phyloP scores from a whole-genome alignment of 345 rosid genomes.

The Diplotaxis tenuifolia region DNA sequence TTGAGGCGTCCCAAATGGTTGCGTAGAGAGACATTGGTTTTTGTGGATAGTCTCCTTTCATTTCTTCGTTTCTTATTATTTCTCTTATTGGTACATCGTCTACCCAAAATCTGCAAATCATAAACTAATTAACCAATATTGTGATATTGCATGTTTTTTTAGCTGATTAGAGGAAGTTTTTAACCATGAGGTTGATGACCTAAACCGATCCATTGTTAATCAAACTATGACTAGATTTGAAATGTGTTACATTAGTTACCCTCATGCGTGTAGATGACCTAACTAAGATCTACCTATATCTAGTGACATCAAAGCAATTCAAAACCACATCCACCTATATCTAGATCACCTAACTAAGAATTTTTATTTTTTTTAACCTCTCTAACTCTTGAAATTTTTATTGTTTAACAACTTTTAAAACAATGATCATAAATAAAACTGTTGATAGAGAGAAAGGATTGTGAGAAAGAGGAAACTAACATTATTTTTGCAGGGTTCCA shows the following conservation, averaged over 20 bases:
- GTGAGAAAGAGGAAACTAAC: constrained; percentile 48
- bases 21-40: constrained; percentile 91
- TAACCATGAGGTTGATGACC: neutral
- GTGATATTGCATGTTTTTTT: neutral
- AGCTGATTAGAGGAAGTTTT: neutral
- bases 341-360: neutral
- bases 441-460: neutral
- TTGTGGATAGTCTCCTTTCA: constrained; percentile 79
- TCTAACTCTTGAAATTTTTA: neutral
- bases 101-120: constrained; percentile 64
- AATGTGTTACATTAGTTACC: neutral
- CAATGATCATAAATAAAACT: neutral
- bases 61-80: constrained; percentile 52
- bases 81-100: constrained; percentile 88
- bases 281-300: too few relatives aligned
- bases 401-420: neutral
- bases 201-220: neutral
- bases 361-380: neutral
- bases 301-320: neutral
- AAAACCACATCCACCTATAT: neutral
- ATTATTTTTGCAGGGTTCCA: constrained; percentile 69
- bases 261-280: constrained; percentile 6
- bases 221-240: neutral
- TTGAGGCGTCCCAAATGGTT: constrained; percentile 96
- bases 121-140: neutral